Evolutionary conservation across 176 grass and related monocot species (phyloP), one percentile per base, ranked within the genome.

Genomic region (Zizania latifolia): DNA sequence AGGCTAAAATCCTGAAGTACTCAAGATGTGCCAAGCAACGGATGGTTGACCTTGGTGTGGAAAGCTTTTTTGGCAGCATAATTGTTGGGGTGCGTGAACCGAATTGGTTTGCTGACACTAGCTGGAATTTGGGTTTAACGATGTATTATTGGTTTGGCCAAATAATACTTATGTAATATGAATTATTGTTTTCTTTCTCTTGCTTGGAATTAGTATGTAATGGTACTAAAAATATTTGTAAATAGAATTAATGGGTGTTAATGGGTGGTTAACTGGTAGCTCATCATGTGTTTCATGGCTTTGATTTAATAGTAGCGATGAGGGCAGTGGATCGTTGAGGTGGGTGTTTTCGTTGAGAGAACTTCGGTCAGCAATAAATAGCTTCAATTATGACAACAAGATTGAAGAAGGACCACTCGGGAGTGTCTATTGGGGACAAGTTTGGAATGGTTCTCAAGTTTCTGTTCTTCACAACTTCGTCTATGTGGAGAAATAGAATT

Each of bases 401-500:
- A 85, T 94, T 24, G 88, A 88, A 53, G 92, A 90, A 83, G 88
- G 88, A 14, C 72, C 83, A 1, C 70, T 88, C 38, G 88, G 88
- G 6, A 90, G 85, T 41, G 88, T 94, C 33, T 94, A 94, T 58
- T 94, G 92, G 92, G 92, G 88, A 36, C 88, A 90, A 79, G 78
- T 94, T n/a, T 94, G 92, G 92, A 85, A 94, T 81, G 88, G 85
- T 21, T 87, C 85, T 86, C 92, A 90, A 88, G 92, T 94, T 37
- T 31, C 65, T 37, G 65, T 62, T 81, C 72, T 53, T 31, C 23
- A 46, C 69, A 65, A 51, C 3, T 39, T 34, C 4, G 65, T 70
- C 15, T 58, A 56, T 66, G 16, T 34, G 26, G 66, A 0, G 36
- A 71, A 82, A 66, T 75, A 26, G 56, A 71, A n/a, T 31, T 34